Evolutionary conservation across 2,329 filamentous ascomycete species (phyloP), one percentile per base, ranked within the genome.

Genomic region (Dothideomycetes sp.): DNA sequence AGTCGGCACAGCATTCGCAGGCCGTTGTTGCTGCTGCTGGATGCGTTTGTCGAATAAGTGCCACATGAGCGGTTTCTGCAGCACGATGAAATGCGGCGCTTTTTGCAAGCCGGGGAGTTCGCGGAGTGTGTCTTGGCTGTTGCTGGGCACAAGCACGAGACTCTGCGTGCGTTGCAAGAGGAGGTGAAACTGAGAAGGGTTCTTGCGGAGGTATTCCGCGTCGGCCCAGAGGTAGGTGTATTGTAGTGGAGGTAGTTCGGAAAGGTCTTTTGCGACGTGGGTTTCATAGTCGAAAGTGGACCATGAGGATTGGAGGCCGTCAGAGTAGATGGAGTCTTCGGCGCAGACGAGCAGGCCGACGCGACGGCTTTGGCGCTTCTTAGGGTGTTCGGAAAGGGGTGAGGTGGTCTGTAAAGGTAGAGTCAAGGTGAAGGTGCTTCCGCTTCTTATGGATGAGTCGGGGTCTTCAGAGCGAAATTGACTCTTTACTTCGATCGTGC

Each of bases 341-440:
- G 40, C 37, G 7, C 12, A 3, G 36, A 31, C 7, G 7, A 39
- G n/a, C n/a, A 33, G 16, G 40, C 22, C 2, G 37, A 38, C 8
- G 40, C 30, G 17, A 24, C 18, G 35, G n/a, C 7, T 30, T 12
- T 15, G 5, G 15, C 7, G 10, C 16, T 27, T 27, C 7, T 27
- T 7, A 7, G 22, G 22, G 7, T 7, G 12, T 27, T 27, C 22
- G 7, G 7, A 12, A 27, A 7, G 7, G 12, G 29, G n/a, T 14
- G 39, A 41, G 4, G 42, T 32, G 8, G 42, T 34, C 12, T 41
- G 34, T 10, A 41, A 19, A n/a, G 42, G 42, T 10, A 44, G 18
- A 14, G 42, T 38, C 1, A 40, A 31, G 8, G 42, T 44, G 27
- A 44, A 44, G n/a, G 38, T 41, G 27, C 37, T 44, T 22, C 42